Base-by-base conservation (phyloP, 2,329 filamentous ascomycete species). In the Calonectria honghensis region DNA sequence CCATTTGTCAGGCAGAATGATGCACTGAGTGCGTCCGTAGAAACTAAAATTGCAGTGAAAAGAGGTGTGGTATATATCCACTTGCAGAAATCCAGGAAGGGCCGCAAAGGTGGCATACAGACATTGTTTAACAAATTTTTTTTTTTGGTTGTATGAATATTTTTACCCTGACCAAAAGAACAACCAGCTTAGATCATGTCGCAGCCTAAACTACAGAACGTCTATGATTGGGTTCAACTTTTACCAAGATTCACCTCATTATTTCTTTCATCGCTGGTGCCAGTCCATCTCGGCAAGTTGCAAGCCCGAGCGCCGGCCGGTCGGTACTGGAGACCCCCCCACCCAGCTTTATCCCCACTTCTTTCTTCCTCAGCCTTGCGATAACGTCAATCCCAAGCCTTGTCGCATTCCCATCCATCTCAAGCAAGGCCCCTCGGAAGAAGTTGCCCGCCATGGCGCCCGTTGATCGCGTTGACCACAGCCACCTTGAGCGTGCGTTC, bases 401-500 rank as follows among this genome's bases (percentile, higher is more conserved):
- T 24, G 31, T 32, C 11, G 11, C 48, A 27, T 37, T 32, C 35
- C 7, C 6, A 45, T 20, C 31, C 32, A 35, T 11, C 9, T 13
- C 39, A 59, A 10, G 32, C n/a, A 48, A 41, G 20, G 14, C 16
- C 64, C 29, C 10, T 24, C 57, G 68, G 52, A 20, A 24, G 24
- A 39, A 50, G 6, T 50, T 61, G 20, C 9, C 37, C 39, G 77
- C 57, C 73, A 88, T 88, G 87, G 86, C 87, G 52, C 87, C 87
- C 32, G 83, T 87, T 61, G 85, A 85, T 61, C 80, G 80, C 48
- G 79, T 84, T 63, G 82, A 86, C 71, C 85, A 87, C 73, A 82
- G 84, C 73, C 81, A 76, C 31, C 80, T 87, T 68, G 86, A 87
- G 84, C 85, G 86, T 86, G 80, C 37, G 84, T 39, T 39, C 11